Percentiles rank a stretch among this genome's conserved stretches.
Conservation (phyloP, 2,329 filamentous ascomycete genomes). For the Colletotrichum scovillei region DNA sequence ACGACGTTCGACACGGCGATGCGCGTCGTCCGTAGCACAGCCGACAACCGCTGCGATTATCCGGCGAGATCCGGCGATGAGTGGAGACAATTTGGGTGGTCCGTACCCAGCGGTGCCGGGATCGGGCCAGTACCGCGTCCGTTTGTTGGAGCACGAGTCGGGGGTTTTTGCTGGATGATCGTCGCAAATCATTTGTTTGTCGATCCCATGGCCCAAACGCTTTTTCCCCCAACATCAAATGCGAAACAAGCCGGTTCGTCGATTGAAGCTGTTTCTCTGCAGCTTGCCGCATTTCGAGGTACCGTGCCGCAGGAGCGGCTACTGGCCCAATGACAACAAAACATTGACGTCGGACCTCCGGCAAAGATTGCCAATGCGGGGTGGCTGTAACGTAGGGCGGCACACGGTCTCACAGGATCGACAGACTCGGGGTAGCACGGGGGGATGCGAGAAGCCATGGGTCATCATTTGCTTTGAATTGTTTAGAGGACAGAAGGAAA, state of each 20-base stretch:
- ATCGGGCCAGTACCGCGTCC: background rate
- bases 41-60: conserved; percentile 21
- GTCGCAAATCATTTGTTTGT: background rate
- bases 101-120: background rate
- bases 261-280: background rate
- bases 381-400: background rate
- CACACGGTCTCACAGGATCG: background rate
- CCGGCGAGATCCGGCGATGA: conserved; percentile 16
- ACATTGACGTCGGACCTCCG: background rate
- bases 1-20: conserved; percentile 1
- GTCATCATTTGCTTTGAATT: background rate
- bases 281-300: background rate
- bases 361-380: background rate
- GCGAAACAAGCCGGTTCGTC: background rate
- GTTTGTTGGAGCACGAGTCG: conserved; percentile 2
- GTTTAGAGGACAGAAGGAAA: conserved; percentile 37
- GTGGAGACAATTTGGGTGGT: conserved; percentile 1
- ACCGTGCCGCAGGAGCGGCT: background rate
- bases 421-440: background rate
- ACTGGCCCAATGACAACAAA: background rate
- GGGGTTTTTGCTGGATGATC: background rate
- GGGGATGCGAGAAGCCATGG: background rate
- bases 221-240: background rate
- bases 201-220: background rate
- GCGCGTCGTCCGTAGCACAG: conserved; percentile 2